Evolutionary conservation across 352 stramenopile species (phyloP).

Genomic region (Phytophthora europaea): DNA sequence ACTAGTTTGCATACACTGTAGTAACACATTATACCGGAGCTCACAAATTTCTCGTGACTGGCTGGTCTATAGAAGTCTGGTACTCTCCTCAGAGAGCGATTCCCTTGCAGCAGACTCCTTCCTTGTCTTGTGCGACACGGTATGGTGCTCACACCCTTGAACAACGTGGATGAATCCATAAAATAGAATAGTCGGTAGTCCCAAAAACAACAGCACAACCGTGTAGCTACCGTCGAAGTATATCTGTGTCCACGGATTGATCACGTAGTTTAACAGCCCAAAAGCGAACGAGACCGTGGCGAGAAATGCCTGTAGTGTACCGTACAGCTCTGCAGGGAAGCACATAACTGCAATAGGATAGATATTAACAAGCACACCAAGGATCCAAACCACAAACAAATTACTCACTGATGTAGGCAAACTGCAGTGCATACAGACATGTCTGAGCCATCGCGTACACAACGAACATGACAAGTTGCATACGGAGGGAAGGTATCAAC

Average conservation of each 20-base stretch:
- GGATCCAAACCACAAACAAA: neutral
- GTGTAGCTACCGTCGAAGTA: slow-evolving; percentile 80
- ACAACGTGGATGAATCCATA: slow-evolving; percentile 78
- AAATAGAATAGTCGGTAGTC: slow-evolving; percentile 59
- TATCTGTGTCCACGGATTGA: slow-evolving; percentile 81
- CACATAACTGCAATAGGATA: slow-evolving; percentile 70
- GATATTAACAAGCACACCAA: neutral
- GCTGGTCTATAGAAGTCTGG: slow-evolving; percentile 54
- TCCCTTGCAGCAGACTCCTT: slow-evolving; percentile 18
- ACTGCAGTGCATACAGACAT: slow-evolving; percentile 84
- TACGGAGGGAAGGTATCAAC: slow-evolving; percentile 63
- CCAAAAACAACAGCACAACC: slow-evolving; percentile 60
- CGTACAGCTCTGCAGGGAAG: slow-evolving; percentile 80
- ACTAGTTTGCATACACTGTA: slow-evolving; percentile 13
- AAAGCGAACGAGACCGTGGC: slow-evolving; percentile 75
- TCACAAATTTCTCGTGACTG: neutral
- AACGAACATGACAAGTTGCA: slow-evolving; percentile 76
- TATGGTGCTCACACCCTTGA: slow-evolving; percentile 72
- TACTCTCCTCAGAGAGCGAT: slow-evolving; percentile 36
- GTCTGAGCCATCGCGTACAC: slow-evolving; percentile 83
- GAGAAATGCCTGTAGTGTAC: slow-evolving; percentile 83
- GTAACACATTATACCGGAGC: neutral
- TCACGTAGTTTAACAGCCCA: slow-evolving; percentile 75
- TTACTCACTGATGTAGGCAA: slow-evolving; percentile 86
- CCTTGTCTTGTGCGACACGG: slow-evolving; percentile 44